Base-by-base conservation (phyloP, 257 asterid species). In the Nicotiana obtusifolia region DNA sequence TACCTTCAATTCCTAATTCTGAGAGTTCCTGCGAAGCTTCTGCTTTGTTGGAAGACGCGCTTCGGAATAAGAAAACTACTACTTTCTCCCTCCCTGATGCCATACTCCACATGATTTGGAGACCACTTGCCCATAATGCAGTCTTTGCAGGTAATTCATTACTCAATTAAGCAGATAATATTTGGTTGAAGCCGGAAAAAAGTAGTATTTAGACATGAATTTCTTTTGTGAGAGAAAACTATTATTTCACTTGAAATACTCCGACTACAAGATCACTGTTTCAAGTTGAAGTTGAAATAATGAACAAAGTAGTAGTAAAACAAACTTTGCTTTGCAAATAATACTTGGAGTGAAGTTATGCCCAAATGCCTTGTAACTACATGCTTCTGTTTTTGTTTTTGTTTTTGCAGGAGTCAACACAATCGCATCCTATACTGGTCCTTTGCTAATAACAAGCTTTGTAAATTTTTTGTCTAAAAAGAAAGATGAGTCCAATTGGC, bases 381-480 rank as follows among this genome's bases (percentile, higher is more conserved):
- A 64, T 83, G 85, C 60, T 83, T 15, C 7, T 80, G 60, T 22
- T 53, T 7, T 44, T 77, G 60, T 22, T 53, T 7, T 44, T 77
- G 41, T 6, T 85, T 64, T 60, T 80, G 22, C 81, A 95, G 98
- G 99, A 41, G 89, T 88, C 73, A 93, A 92, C 65, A 93, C 99
- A 54, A 44, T 84, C 77, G 92, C 98, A 49, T 95, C 98, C 41
- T 95, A 92, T 81, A 83, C 87, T 2, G 97, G 99, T 41, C 99
- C 98, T 0, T 82, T 93, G 80, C 84, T 95, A 54, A 95, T 95
- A 75, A 89, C 97, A 4, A 91, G 91, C 85, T 95, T 93, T 11
- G 97, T 93, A n/a, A 88, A 92, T 77, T 95, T 95, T 81, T 77
- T 92, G 64, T 91, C 97, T 1, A 67, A 83, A 26, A 88, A 91